Evolutionary conservation across 257 asterid species (phyloP), one percentile per base, ranked within the genome.

Genomic region (Cynanchum wilfordii): DNA sequence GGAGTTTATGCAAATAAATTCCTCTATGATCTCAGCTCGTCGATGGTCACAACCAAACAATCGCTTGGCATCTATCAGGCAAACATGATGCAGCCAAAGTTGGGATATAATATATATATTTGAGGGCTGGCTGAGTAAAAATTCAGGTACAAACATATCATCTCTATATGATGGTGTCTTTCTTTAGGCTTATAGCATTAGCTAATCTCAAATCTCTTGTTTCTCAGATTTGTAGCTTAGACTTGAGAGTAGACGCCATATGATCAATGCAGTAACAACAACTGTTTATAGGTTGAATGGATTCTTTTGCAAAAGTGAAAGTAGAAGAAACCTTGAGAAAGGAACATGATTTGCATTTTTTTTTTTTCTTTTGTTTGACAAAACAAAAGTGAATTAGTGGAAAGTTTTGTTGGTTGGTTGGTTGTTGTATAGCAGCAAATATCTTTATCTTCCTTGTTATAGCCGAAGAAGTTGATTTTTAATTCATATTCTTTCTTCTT

Each of bases 91-190:
- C 47, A 27, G 60, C 70, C 58, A 24, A 50, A 63, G 27, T 20
- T 68, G 66, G 66, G 49, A 47, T 69, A 68, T 68, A 67, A 67
- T 30, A 49, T 49, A 40, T 40, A 40, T 42, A 42, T 50, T 20
- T 45, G 58, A 38, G 49, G 27, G 69, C 69, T 50, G 52, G 68
- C 70, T 47, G 27, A 60, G 68, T 54, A 40, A 29, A 29, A 8
- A 38, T 64, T 50, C 63, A 75, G 84, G 78, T 82, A 77, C 80
- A 72, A 63, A 36, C 20, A 33, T 36, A 33, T 30, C 22, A 0
- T 42, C 47, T 42, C 47, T 7, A 42, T 8, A 42, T 42, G 47
- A 58, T 3, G 5, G 40, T 60, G 29, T 45, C n/a, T 38, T 55
- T 45, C n/a, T 38, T 55, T 68, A 51, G 52, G 20, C 29, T 19